A percentile compares a stretch with the other conserved stretches of the same genome.
Evolutionary conservation across 805 yeast genomes (phyloP).

Genomic region (Pichia eremophila): DNA sequence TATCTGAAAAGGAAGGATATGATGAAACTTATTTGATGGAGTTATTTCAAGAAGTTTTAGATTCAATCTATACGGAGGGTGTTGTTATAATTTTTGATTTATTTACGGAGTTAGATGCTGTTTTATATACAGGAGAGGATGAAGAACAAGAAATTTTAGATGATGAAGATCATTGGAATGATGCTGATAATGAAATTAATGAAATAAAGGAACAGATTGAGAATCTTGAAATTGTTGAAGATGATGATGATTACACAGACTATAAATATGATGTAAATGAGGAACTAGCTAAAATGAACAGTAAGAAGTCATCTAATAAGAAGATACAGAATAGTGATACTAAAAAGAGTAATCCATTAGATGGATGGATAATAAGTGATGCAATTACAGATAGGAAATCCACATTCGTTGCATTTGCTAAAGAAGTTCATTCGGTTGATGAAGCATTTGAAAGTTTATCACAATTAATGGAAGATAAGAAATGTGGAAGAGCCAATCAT

Average conservation of each 20-base stretch:
- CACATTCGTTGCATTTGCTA: conserved; percentile 71
- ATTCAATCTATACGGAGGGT: conserved; percentile 44
- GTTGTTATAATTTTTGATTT: conserved; percentile 76
- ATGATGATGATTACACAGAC: conserved; percentile 6
- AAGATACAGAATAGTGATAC: conserved; percentile 2
- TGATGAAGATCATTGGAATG: conserved; percentile 18
- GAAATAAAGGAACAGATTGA: neutral
- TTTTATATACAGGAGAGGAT: conserved; percentile 32
- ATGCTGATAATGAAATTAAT: conserved; percentile 8
- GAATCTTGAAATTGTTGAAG: neutral
- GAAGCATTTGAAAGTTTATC: conserved; percentile 52
- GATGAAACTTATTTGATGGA: conserved; percentile 41
- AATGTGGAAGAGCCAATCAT: conserved; percentile 61
- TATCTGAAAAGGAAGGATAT: conserved; percentile 17
- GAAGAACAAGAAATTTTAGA: conserved; percentile 16
- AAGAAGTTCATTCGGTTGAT: conserved; percentile 50
- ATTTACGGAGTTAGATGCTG: conserved; percentile 53
- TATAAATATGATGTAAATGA: conserved; percentile 21
- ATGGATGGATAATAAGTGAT: conserved; percentile 70
- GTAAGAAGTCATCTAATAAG: conserved; percentile 1
- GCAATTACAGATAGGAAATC: conserved; percentile 79
- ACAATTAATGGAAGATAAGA: conserved; percentile 51
- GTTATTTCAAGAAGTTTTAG: conserved; percentile 42
- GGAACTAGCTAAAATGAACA: conserved; percentile 18
- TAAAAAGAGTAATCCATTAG: conserved; percentile 36